Base-by-base conservation (phyloP, 1,139 yeast genomes). In the Suhomyces atakaporum region DNA sequence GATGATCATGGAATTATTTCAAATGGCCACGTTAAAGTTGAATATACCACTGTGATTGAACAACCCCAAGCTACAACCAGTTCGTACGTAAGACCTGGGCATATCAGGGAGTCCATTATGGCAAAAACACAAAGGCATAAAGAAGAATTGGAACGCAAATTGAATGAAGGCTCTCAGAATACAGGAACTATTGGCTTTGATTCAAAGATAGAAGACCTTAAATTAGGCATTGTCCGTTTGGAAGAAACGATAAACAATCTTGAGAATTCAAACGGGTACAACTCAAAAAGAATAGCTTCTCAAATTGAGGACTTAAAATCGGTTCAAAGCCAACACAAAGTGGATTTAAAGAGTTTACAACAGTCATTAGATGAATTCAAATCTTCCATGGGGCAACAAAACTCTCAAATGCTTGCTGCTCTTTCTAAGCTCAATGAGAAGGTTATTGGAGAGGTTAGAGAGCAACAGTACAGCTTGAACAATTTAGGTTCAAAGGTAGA, bases 1-100 rank as follows among this genome's bases (percentile, higher is more conserved):
- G 80, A 77, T 43, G 84, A 80, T 45, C 83, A 79, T 49, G 79
- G 77, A 1, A 63, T 75, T 15, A 62, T 76, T 44, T 66, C 73
- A 46, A 71, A 63, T 21, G 82, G 80, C 1, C 57, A 54, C 18
- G 46, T 65, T 25, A 56, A 60, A 36, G 51, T 63, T 4, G 56
- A 50, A 12, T 48, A 44, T 23, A 50, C 50, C 19, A 48, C 59
- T 0, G 54, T 51, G 1, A 47, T 49, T 3, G 43, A 39, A 13
- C 39, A 69, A 4, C 20, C 42, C 6, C 26, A 25, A 26, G 25
- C 33, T 27, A 16, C 39, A 9, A 10, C 16, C 3, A 16, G 15
- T 5, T n/a, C 37, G 1, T 35, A 29, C 19, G 33, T 43, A 4
- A 38, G 28, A 4, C 64, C 68, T 4, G 51, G 63, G 2, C 32